Evolutionary conservation across 805 yeast genomes (phyloP).

Genomic region (Starmerella etchellsii): DNA sequence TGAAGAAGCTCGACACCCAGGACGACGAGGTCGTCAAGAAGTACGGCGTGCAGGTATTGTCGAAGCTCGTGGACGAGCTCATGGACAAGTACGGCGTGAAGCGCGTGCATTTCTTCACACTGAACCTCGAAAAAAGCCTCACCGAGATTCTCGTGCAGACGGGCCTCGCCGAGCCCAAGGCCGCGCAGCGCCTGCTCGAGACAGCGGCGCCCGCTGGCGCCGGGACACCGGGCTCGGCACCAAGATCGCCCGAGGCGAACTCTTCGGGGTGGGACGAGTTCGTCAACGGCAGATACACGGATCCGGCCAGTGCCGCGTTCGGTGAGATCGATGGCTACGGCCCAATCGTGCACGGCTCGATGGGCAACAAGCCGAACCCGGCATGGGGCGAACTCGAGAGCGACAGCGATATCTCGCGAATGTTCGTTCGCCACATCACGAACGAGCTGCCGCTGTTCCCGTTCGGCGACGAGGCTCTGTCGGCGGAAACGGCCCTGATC

Average conservation of each 20-base stretch:
- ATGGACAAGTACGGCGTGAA: constrained; percentile 46
- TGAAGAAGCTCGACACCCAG: constrained; percentile 57
- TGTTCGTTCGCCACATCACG: constrained; percentile 62
- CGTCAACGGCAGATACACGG: constrained; percentile 92
- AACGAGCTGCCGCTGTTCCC: constrained; percentile 71
- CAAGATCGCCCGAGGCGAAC: background rate
- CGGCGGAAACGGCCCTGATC: constrained; percentile 81
- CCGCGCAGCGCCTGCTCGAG: background rate
- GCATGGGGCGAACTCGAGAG: constrained; percentile 72
- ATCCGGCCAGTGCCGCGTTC: constrained; percentile 88
- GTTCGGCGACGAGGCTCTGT: constrained; percentile 78
- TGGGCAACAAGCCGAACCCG: constrained; percentile 49
- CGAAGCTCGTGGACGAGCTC: constrained; percentile 63
- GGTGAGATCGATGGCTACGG: constrained; percentile 98
- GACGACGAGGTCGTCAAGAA: constrained; percentile 86
- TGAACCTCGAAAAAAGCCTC: constrained; percentile 82
- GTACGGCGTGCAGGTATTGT: constrained; percentile 65
- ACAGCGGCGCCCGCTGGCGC: background rate
- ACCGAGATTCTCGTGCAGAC: constrained; percentile 69
- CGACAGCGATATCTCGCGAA: constrained; percentile 44
- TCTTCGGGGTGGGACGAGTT: constrained; percentile 91
- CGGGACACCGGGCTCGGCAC: constrained; percentile 25
- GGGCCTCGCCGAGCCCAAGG: constrained; percentile 25
- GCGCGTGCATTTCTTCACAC: constrained; percentile 85
- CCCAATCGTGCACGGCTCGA: constrained; percentile 63